Percentiles rank a stretch among this genome's conserved stretches.
Evolutionary conservation across 768 basidiomycete species (phyloP).

Genomic region (Leucocoprinus leucothites): DNA sequence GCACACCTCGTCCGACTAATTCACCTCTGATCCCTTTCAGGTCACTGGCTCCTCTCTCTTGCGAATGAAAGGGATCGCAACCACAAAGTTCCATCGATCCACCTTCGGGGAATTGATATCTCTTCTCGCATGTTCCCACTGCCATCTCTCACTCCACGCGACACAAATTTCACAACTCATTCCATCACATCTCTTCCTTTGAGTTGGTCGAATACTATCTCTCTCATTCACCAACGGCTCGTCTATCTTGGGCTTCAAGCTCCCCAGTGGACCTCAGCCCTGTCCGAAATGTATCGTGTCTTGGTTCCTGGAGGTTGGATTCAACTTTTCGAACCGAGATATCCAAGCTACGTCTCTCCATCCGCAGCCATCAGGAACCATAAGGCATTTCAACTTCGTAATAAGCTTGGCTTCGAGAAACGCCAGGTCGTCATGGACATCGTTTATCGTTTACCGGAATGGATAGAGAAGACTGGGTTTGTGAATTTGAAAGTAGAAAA

Average conservation of each 20-base stretch:
- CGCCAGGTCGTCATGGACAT: slow-evolving; percentile 3
- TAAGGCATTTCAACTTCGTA: not conserved
- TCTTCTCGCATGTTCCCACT: not conserved
- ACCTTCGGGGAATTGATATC: slow-evolving; percentile 1
- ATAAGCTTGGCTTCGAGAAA: not conserved
- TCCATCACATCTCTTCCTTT: not conserved
- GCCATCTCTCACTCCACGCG: not conserved
- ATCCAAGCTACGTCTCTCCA: not conserved
- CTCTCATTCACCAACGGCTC: slow-evolving; percentile 3
- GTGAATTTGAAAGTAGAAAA: slow-evolving; percentile 5
- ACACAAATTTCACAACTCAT: not conserved
- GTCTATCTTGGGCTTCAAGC: not conserved
- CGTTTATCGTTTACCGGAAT: not conserved
- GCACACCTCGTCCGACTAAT: no score
- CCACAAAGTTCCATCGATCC: not conserved
- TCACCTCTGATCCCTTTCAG: not conserved
- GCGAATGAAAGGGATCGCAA: not conserved
- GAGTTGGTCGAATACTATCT: not conserved
- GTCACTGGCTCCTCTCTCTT: not conserved
- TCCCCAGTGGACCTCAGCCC: slow-evolving; percentile 1
- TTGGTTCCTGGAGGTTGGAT: slow-evolving; percentile 10
- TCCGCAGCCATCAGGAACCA: not conserved
- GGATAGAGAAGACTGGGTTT: slow-evolving; percentile 2
- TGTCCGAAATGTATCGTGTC: slow-evolving; percentile 10
- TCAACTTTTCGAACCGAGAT: slow-evolving; percentile 3